phyloP scores from a whole-genome alignment of 495 filamentous ascomycete genomes.

The Penicillium paradoxum region DNA sequence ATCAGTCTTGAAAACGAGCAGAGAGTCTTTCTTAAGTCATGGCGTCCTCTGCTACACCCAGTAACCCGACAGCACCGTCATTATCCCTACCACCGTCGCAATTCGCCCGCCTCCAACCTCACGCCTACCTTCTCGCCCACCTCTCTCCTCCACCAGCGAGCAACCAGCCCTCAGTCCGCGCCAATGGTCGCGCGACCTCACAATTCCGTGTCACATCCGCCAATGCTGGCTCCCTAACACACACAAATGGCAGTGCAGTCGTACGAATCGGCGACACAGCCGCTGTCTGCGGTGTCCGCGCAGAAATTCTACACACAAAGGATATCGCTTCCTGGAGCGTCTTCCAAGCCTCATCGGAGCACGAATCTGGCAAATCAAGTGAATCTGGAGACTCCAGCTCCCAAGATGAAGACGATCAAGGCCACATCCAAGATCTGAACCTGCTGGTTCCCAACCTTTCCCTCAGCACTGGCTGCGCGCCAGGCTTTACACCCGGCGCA shows the following conservation, averaged over 20 bases:
- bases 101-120: constrained; percentile 86
- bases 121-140: constrained; percentile 83
- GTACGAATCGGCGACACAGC: constrained; percentile 85
- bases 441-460: constrained; percentile 92
- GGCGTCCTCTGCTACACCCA: constrained; percentile 20
- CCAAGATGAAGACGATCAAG: constrained; percentile 45
- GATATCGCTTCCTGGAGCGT: constrained; percentile 62
- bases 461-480: constrained; percentile 80
- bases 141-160: constrained; percentile 58
- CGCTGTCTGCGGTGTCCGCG: constrained; percentile 85
- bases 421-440: constrained; percentile 54
- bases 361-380: constrained; percentile 22
- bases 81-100: constrained; percentile 73
- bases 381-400: constrained; percentile 5
- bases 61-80: constrained; percentile 31
- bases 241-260: constrained; percentile 83
- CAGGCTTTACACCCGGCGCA: constrained; percentile 75
- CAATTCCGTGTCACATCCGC: constrained; percentile 64
- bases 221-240: constrained; percentile 75
- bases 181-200: constrained; percentile 68
- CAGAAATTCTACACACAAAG: constrained; percentile 70
- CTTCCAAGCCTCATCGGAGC: constrained; percentile 23
- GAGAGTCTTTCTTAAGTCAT: constrained; percentile 5
- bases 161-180: constrained; percentile 56
- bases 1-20: constrained; percentile 7